Conservation (phyloP, 169 alveolate species). For the Sarcocystis neurona region DNA sequence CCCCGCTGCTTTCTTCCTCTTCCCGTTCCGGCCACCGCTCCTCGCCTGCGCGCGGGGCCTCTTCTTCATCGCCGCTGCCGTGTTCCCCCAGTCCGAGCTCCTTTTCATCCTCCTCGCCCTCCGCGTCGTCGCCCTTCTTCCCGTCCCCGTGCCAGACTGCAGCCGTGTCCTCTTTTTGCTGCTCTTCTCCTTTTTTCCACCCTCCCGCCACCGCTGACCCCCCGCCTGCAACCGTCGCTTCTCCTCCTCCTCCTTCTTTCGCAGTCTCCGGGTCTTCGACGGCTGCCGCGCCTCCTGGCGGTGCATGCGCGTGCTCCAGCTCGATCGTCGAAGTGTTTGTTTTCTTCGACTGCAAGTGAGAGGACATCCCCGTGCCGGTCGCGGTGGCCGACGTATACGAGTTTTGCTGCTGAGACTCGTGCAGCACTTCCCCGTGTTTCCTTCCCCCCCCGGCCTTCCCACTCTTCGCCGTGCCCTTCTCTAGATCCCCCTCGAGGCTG, state of each 20-base stretch:
- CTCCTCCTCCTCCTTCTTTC: not conserved
- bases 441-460: not conserved
- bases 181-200: not conserved
- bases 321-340: slow-evolving; percentile 27
- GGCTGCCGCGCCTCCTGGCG: not conserved
- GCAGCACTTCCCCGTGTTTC: not conserved
- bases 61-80: not conserved
- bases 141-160: not conserved
- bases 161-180: not conserved
- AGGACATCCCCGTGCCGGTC: too few species aligned
- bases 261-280: not conserved
- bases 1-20: slow-evolving; percentile 77
- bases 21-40: slow-evolving; percentile 63
- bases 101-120: not conserved
- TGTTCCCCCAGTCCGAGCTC: slow-evolving; percentile 57
- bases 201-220: not conserved
- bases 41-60: slow-evolving; percentile 68
- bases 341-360: slow-evolving; percentile 12
- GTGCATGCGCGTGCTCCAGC: slow-evolving; percentile 10
- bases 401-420: too few species aligned
- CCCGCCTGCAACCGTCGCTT: slow-evolving; percentile 6
- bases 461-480: not conserved
- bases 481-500: not conserved
- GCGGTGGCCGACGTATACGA: too few species aligned
- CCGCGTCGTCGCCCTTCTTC: slow-evolving; percentile 11